Percentiles rank a stretch among this genome's conserved stretches.
phyloP scores from a whole-genome alignment of 805 yeast species.

The Alloascoidea africana region DNA sequence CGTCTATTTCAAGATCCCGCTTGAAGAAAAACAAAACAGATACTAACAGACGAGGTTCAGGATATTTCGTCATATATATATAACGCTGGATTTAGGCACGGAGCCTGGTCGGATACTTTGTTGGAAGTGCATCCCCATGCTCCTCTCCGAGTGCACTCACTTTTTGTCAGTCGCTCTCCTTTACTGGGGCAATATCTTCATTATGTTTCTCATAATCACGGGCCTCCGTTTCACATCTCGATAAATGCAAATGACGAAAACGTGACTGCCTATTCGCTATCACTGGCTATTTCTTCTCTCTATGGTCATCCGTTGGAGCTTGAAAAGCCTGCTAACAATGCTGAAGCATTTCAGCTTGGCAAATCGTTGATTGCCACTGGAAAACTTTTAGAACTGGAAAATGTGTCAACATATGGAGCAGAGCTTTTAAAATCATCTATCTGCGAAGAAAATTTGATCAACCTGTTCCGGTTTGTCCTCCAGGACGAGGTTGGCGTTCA shows the following conservation, averaged over 20 bases:
- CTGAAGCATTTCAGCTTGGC: constrained; percentile 9
- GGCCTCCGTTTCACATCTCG: constrained; percentile 15
- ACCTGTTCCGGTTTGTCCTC: constrained; percentile 13
- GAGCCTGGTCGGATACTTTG: constrained; percentile 20
- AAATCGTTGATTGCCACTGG: constrained; percentile 17
- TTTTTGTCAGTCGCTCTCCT: constrained; percentile 18
- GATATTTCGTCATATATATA: constrained; percentile 14
- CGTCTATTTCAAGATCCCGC: too few relatives aligned
- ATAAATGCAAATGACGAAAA: constrained; percentile 11
- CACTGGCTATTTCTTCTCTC: constrained; percentile 17
- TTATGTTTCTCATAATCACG: constrained; percentile 7
- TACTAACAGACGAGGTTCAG: too few relatives aligned
- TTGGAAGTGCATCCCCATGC: constrained; percentile 13
- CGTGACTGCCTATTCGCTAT: constrained; percentile 12
- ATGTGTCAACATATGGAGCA: constrained; percentile 13
- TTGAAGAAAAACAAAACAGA: too few relatives aligned
- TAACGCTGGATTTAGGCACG: constrained; percentile 16
- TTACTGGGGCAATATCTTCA: constrained; percentile 12
- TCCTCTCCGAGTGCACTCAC: constrained; percentile 16
- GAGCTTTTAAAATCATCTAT: constrained; percentile 8
- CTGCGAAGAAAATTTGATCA: constrained; percentile 9
- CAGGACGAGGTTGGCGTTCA: constrained; percentile 10
- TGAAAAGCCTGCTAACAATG: constrained; percentile 8
- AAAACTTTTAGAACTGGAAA: constrained; percentile 13
- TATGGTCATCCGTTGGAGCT: constrained; percentile 14